Percentiles rank a stretch among this genome's conserved stretches.
phyloP scores from a whole-genome alignment of 2,329 filamentous ascomycete genomes.

The Aspergillus sp. region DNA sequence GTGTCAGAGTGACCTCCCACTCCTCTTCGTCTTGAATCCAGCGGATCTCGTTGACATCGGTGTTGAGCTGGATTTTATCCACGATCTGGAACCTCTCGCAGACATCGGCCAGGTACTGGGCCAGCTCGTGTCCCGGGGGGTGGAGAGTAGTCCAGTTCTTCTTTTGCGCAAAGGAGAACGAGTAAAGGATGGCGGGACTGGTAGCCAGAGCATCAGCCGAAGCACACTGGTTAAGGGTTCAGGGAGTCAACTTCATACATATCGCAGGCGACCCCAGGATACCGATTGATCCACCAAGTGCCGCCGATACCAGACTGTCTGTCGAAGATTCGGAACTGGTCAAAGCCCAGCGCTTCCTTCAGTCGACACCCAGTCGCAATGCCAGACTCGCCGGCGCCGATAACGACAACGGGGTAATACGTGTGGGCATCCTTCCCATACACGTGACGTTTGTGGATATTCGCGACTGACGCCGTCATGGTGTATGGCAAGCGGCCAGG shows the following conservation, averaged over 20 bases:
- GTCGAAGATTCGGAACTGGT: slow-evolving; percentile 54
- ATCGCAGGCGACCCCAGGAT: slow-evolving; percentile 52
- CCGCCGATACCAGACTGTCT: slow-evolving; percentile 49
- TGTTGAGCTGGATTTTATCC: slow-evolving; percentile 51
- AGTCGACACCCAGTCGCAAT: slow-evolving; percentile 53
- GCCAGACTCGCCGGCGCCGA: slow-evolving; percentile 54
- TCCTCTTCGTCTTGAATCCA: slow-evolving; percentile 47
- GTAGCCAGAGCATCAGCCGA: slow-evolving; percentile 1
- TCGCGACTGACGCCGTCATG: slow-evolving; percentile 21
- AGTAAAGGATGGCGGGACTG: slow-evolving; percentile 48
- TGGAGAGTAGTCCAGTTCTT: slow-evolving; percentile 42
- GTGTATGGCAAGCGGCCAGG: no score
- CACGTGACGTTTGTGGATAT: slow-evolving; percentile 31
- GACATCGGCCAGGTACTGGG: slow-evolving; percentile 45
- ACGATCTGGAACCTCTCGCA: slow-evolving; percentile 44
- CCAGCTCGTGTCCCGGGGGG: slow-evolving; percentile 42
- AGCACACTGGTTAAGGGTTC: not conserved
- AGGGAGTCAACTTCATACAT: slow-evolving; percentile 26
- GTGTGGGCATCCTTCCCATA: slow-evolving; percentile 33
- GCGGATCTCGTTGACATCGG: slow-evolving; percentile 43
- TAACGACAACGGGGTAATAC: slow-evolving; percentile 45
- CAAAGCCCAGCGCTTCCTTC: slow-evolving; percentile 48
- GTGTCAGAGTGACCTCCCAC: slow-evolving; percentile 46
- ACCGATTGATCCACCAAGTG: slow-evolving; percentile 56
- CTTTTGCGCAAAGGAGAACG: slow-evolving; percentile 48